phyloP scores from a whole-genome alignment of 1,284 basidiomycete genomes.

The Cryptococcus neoformans region DNA sequence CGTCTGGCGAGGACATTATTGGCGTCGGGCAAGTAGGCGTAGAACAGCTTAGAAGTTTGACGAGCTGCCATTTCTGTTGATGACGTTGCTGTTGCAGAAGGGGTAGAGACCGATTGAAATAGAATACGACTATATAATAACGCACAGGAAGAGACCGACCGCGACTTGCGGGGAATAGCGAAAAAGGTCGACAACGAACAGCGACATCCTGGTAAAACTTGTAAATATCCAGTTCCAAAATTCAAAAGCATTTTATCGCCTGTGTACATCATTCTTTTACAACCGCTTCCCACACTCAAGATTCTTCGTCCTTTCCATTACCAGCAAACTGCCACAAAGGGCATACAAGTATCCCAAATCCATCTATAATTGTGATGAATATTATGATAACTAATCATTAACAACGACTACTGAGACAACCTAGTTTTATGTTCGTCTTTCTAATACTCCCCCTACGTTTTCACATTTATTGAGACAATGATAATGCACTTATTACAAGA shows the following conservation, averaged over 20 bases:
- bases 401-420: background rate
- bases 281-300: no score
- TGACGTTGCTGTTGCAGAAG: background rate
- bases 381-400: background rate
- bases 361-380: no score
- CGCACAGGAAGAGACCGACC: background rate
- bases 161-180: no score
- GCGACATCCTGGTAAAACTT: no score
- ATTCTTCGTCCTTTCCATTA: no score
- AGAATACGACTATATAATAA: background rate
- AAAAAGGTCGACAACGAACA: no score
- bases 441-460: background rate
- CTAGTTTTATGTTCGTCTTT: background rate
- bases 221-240: no score
- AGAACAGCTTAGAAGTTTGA: slow-evolving; percentile 23
- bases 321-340: no score
- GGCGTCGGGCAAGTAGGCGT: slow-evolving; percentile 41
- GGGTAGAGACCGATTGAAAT: background rate
- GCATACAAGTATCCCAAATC: no score
- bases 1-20: slow-evolving; percentile 25
- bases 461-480: background rate
- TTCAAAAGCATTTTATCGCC: no score
- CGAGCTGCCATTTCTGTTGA: background rate
- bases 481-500: background rate
- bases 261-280: no score